A percentile compares a stretch with the other conserved stretches of the same genome.
phyloP scores from a whole-genome alignment of 2,329 filamentous ascomycete species.

The Talaromyces sp. region DNA sequence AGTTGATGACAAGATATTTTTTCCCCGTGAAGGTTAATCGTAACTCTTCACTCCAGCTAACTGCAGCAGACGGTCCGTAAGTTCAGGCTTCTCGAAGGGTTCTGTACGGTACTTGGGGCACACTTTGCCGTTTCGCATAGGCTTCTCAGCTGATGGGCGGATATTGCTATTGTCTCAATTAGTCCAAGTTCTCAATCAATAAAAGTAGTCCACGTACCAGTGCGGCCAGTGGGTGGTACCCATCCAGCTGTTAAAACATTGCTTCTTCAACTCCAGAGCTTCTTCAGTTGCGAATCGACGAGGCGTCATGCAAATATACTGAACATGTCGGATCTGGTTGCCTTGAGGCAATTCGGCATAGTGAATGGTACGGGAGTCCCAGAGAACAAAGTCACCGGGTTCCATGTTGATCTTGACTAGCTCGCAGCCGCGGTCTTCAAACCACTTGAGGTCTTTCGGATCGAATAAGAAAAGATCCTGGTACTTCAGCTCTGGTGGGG shows the following conservation, averaged over 20 bases:
- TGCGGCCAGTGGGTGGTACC: slow-evolving; percentile 41
- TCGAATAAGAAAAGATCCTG: slow-evolving; percentile 45
- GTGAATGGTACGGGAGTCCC: slow-evolving; percentile 50
- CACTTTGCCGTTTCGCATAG: slow-evolving; percentile 36
- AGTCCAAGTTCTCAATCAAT: background rate
- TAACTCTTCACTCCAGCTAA: slow-evolving; percentile 32
- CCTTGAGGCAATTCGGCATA: slow-evolving; percentile 38
- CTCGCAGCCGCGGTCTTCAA: slow-evolving; percentile 38
- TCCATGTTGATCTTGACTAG: slow-evolving; percentile 41
- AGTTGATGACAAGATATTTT: background rate
- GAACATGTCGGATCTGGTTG: slow-evolving; percentile 35
- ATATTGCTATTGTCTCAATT: slow-evolving; percentile 36
- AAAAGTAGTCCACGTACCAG: background rate
- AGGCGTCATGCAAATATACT: slow-evolving; percentile 41
- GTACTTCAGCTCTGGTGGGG: slow-evolving; percentile 26
- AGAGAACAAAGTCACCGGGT: slow-evolving; percentile 45
- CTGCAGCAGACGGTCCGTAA: slow-evolving; percentile 33
- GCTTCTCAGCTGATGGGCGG: slow-evolving; percentile 30
- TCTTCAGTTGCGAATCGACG: slow-evolving; percentile 34
- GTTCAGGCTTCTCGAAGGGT: slow-evolving; percentile 39
- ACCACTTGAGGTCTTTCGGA: slow-evolving; percentile 45
- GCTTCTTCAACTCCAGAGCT: slow-evolving; percentile 32
- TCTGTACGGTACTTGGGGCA: slow-evolving; percentile 37
- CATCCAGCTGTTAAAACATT: slow-evolving; percentile 32
- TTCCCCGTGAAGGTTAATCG: background rate